Base-by-base conservation (phyloP, 768 basidiomycete genomes). In the Chalciporus piperatus region DNA sequence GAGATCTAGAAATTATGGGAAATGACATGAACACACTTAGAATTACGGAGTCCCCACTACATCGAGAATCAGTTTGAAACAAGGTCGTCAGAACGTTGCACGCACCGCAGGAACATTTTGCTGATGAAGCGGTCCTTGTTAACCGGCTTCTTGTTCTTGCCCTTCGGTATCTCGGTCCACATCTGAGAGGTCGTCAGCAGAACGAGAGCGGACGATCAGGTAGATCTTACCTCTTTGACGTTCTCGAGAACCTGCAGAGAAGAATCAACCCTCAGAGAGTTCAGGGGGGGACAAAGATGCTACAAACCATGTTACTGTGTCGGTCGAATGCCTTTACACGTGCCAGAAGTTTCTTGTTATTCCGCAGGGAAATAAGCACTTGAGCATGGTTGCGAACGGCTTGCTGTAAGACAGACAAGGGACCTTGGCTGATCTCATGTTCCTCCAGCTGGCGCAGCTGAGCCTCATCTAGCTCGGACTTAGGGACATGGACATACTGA, bases 61-160 rank as follows among this genome's bases (percentile, higher is more conserved):
- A 48, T 30, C 45, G 39, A 45, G 47, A 32, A 50, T 58, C 44
- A 65, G 52, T 47, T 47, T 10, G 51, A 49, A 27, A 54, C 35
- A 37, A 19, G 33, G 52, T 33, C 37, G 41, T 41, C 41, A 39
- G 50, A 25, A 30, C 41, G 20, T 11, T 45, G 20, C 33, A 70
- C 83, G 46, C 62, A 89, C 90, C 92, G 81, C 55, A 98, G 73
- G 73, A 96, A 98, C 93, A 99, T 96, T 75, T 98, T 99, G 70
- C 93, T 96, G 70, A 99, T 96, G 76, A 98, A 99, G 43, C 97
- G 82, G 72, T 98, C 97, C 74, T 98, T 98, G 78, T 98, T 98
- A 50, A 98, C 86, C 7, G 97, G 92, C 67, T 98, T 98, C 77
- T 97, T 98, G 67, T 93, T 93, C 75, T 98, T 98, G 37, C 93